A percentile compares a stretch with the other conserved stretches of the same genome.
These are phyloP conservation scores for Spathaspora passalidarum DNA, from an alignment of 805 yeast genomes.

Conservation along the genomic window DNA sequence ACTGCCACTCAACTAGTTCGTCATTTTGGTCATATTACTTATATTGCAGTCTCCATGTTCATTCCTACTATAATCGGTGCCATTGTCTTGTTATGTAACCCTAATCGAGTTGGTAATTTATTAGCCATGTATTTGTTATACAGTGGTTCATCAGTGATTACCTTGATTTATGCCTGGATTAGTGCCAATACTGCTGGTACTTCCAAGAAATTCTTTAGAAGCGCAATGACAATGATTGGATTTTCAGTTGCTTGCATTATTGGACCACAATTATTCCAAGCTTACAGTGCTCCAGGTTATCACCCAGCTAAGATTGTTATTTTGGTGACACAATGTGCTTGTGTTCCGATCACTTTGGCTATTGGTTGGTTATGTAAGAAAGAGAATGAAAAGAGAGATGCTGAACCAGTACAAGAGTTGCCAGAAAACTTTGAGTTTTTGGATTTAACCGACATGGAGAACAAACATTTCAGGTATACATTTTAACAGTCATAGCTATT, in stretches of 20 bases:
- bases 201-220: conserved; percentile 65
- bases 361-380: conserved; percentile 41
- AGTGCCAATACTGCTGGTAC: conserved; percentile 67
- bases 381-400: conserved; percentile 54
- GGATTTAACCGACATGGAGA: conserved; percentile 61
- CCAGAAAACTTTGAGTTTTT: conserved; percentile 43
- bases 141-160: conserved; percentile 56
- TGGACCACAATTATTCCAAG: conserved; percentile 67
- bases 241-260: conserved; percentile 65
- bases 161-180: conserved; percentile 60
- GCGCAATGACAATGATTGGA: conserved; percentile 58
- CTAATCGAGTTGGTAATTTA: conserved; percentile 43
- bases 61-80: conserved; percentile 34
- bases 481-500: conserved; percentile 20
- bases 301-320: conserved; percentile 57
- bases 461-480: conserved; percentile 54
- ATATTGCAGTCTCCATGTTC: conserved; percentile 25
- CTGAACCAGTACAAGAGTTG: conserved; percentile 16
- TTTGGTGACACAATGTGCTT: conserved; percentile 47
- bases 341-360: conserved; percentile 40
- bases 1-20: conserved; percentile 30
- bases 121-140: conserved; percentile 49
- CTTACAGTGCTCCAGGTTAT: conserved; percentile 51
- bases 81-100: conserved; percentile 40
- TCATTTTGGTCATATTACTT: conserved; percentile 23